Conservation (phyloP, 2,329 filamentous ascomycete species). For the Xenoacremonium recifei region DNA sequence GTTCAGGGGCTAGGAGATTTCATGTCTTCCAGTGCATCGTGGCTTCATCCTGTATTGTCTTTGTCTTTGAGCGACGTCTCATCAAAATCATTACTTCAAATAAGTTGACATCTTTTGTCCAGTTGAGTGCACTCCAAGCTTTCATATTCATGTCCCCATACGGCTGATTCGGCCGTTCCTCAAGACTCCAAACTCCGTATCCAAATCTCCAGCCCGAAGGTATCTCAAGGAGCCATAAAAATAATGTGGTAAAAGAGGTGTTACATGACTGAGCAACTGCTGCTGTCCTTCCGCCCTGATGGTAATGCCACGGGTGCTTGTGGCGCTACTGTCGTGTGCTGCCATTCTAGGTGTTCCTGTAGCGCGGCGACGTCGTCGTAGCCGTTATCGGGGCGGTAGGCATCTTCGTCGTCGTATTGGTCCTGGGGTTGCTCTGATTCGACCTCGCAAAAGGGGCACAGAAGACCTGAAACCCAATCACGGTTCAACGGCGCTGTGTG, state of each 20-base stretch:
- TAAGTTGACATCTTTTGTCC: too few relatives aligned
- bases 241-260: too few relatives aligned
- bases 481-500: slow-evolving; percentile 45
- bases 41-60: too few relatives aligned
- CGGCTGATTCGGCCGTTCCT: background rate
- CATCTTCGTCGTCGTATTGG: slow-evolving; percentile 50
- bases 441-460: slow-evolving; percentile 58
- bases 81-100: slow-evolving; percentile 12
- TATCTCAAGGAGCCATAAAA: too few relatives aligned
- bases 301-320: slow-evolving; percentile 30
- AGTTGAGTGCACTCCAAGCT: too few relatives aligned
- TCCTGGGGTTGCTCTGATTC: slow-evolving; percentile 43
- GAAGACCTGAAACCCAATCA: slow-evolving; percentile 50
- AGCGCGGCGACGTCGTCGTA: slow-evolving; percentile 50
- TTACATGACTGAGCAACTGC: background rate
- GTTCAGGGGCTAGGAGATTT: too few relatives aligned
- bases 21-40: too few relatives aligned
- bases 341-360: slow-evolving; percentile 57
- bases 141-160: too few relatives aligned
- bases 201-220: background rate
- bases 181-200: slow-evolving; percentile 23
- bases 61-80: too few relatives aligned
- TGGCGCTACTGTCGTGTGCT: slow-evolving; percentile 43
- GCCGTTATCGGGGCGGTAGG: slow-evolving; percentile 43
- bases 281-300: slow-evolving; percentile 34